Conservation (phyloP, 2,329 filamentous ascomycete genomes). For the Xylariales sp. region DNA sequence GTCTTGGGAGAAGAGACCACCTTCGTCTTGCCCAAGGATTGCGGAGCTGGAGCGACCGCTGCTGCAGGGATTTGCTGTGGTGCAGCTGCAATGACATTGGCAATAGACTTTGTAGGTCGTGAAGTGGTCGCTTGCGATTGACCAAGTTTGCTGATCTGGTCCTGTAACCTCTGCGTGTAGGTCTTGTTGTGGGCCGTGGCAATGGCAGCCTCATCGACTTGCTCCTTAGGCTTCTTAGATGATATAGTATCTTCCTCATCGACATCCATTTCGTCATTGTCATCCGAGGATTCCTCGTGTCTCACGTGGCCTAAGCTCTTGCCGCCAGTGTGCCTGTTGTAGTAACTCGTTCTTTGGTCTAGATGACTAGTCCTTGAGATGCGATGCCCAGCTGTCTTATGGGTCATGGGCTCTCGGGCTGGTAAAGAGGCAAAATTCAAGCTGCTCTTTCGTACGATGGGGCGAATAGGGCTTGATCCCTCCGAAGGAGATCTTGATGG, state of each 20-base stretch:
- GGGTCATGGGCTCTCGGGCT: constrained; percentile 81
- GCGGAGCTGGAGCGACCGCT: constrained; percentile 19
- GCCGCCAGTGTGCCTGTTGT: constrained; percentile 68
- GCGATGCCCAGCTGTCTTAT: constrained; percentile 75
- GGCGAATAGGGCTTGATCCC: constrained; percentile 69
- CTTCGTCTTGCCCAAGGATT: constrained; percentile 30
- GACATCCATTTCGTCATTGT: constrained; percentile 39
- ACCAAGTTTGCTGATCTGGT: constrained; percentile 77
- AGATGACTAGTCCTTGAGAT: constrained; percentile 74
- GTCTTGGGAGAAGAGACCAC: constrained; percentile 31
- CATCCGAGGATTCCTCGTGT: constrained; percentile 33
- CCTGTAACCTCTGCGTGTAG: constrained; percentile 88
- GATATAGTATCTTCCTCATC: constrained; percentile 45
- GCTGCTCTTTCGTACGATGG: constrained; percentile 85
- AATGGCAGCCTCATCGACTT: constrained; percentile 42
- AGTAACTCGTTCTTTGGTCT: constrained; percentile 70
- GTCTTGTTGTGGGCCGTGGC: constrained; percentile 72
- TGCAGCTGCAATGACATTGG: constrained; percentile 26
- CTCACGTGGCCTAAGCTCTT: constrained; percentile 59
- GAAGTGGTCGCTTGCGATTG: constrained; percentile 48
- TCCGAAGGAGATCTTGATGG: constrained; percentile 56
- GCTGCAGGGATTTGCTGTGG: constrained; percentile 22
- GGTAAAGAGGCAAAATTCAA: constrained; percentile 91
- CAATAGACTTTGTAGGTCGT: constrained; percentile 44
- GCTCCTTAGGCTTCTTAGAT: constrained; percentile 38